Conservation (phyloP, 2,329 filamentous ascomycete genomes). For the Nakataea oryzae region DNA sequence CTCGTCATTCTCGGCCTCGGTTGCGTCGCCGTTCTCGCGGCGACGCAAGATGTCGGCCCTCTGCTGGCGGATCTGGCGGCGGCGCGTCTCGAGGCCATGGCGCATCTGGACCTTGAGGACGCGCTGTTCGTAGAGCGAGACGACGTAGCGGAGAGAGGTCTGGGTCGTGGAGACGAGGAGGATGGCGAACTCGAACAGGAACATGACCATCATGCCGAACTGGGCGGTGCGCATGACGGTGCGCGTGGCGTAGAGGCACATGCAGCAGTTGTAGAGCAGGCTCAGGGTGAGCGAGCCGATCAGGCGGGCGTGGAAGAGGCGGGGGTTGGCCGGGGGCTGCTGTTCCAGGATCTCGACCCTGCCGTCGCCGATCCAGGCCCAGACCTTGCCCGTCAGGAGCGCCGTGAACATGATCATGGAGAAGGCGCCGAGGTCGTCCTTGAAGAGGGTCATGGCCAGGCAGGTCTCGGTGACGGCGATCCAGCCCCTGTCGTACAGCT, state of each 20-base stretch:
- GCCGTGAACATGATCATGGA: slow-evolving; percentile 95
- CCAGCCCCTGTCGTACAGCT: slow-evolving; percentile 96
- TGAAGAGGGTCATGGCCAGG: slow-evolving; percentile 95
- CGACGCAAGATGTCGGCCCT: slow-evolving; percentile 39
- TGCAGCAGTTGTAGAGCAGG: slow-evolving; percentile 65
- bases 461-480: slow-evolving; percentile 96
- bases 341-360: slow-evolving; percentile 91
- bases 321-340: slow-evolving; percentile 81
- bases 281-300: slow-evolving; percentile 70
- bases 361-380: slow-evolving; percentile 96
- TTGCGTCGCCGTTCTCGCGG: slow-evolving; percentile 31
- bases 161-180: slow-evolving; percentile 71
- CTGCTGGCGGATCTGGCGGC: slow-evolving; percentile 54
- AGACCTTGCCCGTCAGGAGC: slow-evolving; percentile 87
- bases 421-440: slow-evolving; percentile 88
- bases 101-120: slow-evolving; percentile 67
- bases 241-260: slow-evolving; percentile 72
- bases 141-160: slow-evolving; percentile 65
- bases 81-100: slow-evolving; percentile 56
- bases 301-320: slow-evolving; percentile 77
- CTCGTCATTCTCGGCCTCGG: slow-evolving; percentile 36
- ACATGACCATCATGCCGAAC: slow-evolving; percentile 99
- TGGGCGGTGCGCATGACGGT: slow-evolving; percentile 78
- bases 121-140: slow-evolving; percentile 67
- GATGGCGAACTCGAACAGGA: slow-evolving; percentile 93